These are phyloP conservation scores for Musa beccarii DNA, from an alignment of 176 grass and related monocot species.

Conservation along the genomic window DNA sequence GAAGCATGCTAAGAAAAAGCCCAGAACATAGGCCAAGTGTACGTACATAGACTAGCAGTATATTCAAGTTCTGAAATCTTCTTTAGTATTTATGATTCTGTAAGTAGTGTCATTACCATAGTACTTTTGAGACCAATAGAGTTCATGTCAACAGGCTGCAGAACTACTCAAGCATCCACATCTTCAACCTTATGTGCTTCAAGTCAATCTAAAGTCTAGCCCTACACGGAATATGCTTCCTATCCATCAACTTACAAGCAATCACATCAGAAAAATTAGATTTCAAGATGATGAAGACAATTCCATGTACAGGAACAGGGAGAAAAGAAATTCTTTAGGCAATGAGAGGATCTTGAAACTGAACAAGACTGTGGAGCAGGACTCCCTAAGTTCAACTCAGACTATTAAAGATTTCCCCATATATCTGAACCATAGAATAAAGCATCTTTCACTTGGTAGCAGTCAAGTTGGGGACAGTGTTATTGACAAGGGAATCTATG, in stretches of 20 bases:
- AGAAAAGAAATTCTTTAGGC: slow-evolving; percentile 51
- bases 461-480: slow-evolving; percentile 51
- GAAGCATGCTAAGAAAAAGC: slow-evolving; percentile 91
- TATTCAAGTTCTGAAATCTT: neutral
- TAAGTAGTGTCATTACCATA: slow-evolving; percentile 1
- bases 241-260: slow-evolving; percentile 33
- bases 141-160: slow-evolving; percentile 47
- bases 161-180: slow-evolving; percentile 78
- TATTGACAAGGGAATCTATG: slow-evolving; percentile 43
- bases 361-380: slow-evolving; percentile 47
- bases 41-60: slow-evolving; percentile 19
- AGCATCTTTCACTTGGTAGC: slow-evolving; percentile 49
- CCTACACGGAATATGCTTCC: slow-evolving; percentile 38
- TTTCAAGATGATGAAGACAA: slow-evolving; percentile 45
- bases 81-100: neutral
- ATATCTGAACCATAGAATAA: slow-evolving; percentile 35
- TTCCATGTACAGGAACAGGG: slow-evolving; percentile 39
- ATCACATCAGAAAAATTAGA: slow-evolving; percentile 68
- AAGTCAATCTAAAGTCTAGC: slow-evolving; percentile 88
- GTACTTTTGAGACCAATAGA: neutral
- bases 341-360: slow-evolving; percentile 59
- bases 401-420: slow-evolving; percentile 64
- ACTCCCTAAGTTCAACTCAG: slow-evolving; percentile 47
- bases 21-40: slow-evolving; percentile 92
- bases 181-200: slow-evolving; percentile 78